phyloP scores from a whole-genome alignment of 1,139 yeast species.

The Geotrichum klebahnii region DNA sequence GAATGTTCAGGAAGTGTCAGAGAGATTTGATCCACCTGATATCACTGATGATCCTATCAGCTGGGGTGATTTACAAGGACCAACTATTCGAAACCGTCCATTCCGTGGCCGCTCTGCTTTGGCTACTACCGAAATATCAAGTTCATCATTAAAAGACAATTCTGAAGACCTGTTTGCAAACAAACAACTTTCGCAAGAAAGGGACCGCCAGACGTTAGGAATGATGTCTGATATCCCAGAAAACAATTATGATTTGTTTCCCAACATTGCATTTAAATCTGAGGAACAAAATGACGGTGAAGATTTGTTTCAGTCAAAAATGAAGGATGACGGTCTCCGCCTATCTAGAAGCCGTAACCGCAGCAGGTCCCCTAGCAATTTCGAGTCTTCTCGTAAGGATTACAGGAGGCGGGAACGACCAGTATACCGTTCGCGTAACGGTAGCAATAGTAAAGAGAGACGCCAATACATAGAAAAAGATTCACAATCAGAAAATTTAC shows the following conservation, averaged over 20 bases:
- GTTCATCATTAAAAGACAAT: background rate
- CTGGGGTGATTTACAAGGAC: no score
- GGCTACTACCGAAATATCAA: background rate
- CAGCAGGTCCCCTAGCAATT: background rate
- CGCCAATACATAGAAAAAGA: no score
- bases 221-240: background rate
- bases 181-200: background rate
- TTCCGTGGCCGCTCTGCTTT: background rate
- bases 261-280: conserved; percentile 5
- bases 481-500: no score
- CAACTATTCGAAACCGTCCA: no score
- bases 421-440: no score
- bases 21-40: background rate
- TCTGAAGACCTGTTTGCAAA: conserved; percentile 10
- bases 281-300: conserved; percentile 16
- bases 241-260: conserved; percentile 25
- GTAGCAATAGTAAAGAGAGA: no score
- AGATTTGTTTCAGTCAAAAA: conserved; percentile 23
- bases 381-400: no score
- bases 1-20: background rate
- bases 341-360: background rate
- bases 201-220: background rate
- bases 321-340: background rate
- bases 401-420: no score
- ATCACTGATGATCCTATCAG: no score